Percentiles rank a stretch among this genome's conserved stretches.
Evolutionary conservation across 2,329 filamentous ascomycete species (phyloP).

Genomic region (Aureobasidium lini): DNA sequence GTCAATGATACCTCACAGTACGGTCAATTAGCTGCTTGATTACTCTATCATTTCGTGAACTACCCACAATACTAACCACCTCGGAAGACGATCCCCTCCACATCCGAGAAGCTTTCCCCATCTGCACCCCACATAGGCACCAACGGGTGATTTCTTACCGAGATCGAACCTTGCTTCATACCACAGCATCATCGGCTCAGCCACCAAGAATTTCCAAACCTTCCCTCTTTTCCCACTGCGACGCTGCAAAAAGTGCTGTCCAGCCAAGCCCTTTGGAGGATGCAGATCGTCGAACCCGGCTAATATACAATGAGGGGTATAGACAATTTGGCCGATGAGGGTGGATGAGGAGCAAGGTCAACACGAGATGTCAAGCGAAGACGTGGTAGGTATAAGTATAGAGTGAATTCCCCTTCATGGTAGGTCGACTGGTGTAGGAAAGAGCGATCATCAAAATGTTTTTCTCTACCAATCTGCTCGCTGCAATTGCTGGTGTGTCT

Average conservation of each 20-base stretch:
- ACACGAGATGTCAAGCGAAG: not conserved
- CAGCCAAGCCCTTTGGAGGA: not conserved
- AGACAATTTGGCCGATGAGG: not conserved
- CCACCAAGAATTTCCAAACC: not conserved
- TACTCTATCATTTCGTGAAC: no score
- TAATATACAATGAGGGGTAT: slow-evolving; percentile 11
- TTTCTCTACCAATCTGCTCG: not conserved
- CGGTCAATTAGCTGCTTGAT: no score
- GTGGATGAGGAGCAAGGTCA: not conserved
- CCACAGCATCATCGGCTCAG: not conserved
- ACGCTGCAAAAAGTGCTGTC: not conserved
- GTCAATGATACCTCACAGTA: not conserved
- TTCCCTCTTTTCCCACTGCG: not conserved
- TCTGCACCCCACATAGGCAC: not conserved
- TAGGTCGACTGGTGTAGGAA: not conserved
- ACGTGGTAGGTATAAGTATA: not conserved
- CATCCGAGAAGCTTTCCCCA: not conserved
- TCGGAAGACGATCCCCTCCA: no score
- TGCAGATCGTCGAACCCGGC: slow-evolving; percentile 3
- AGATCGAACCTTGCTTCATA: not conserved
- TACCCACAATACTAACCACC: no score
- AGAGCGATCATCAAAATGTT: not conserved
- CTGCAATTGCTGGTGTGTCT: not conserved
- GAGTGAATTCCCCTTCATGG: not conserved
- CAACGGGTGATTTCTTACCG: not conserved